Evolutionary conservation across 176 grass and related monocot genomes (phyloP).

Genomic region (Musa troglodytarum): DNA sequence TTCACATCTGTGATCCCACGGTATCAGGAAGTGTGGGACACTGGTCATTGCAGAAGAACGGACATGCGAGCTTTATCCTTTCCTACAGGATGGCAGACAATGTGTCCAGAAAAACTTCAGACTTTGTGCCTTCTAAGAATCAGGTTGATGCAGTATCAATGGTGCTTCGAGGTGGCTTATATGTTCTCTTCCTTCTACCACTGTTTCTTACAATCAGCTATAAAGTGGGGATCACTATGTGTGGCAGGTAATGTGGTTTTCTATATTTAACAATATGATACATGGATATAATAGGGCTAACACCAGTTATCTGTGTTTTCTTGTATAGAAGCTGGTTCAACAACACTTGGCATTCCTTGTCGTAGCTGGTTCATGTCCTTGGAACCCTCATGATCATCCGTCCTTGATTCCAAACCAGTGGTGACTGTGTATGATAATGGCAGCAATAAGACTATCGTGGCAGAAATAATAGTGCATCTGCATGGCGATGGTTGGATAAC

Average conservation of each 20-base stretch:
- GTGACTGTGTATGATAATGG: too few species aligned
- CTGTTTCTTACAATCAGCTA: constrained; percentile 65
- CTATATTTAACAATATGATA: background rate
- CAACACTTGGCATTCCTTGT: too few species aligned
- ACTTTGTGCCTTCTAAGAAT: constrained; percentile 35
- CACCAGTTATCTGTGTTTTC: too few species aligned
- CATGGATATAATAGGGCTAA: too few species aligned
- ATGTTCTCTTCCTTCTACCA: constrained; percentile 61
- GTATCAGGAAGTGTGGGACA: background rate
- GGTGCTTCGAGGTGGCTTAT: constrained; percentile 65
- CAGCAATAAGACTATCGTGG: too few species aligned
- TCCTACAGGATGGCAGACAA: background rate
- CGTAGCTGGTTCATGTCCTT: too few species aligned
- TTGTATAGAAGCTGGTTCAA: too few species aligned
- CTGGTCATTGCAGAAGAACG: background rate
- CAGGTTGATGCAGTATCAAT: constrained; percentile 27
- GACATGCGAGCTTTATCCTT: constrained; percentile 16
- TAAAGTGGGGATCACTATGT: constrained; percentile 58
- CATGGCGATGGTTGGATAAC: too few species aligned
- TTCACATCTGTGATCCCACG: background rate
- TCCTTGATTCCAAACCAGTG: too few species aligned
- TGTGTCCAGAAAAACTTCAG: constrained; percentile 3
- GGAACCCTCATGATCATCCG: too few species aligned
- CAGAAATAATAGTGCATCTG: too few species aligned
- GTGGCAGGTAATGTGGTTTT: constrained; percentile 34